These are phyloP conservation scores for Coemansia sp. DNA, from an alignment of 192 early-diverging fungal genomes.

Conservation along the genomic window DNA sequence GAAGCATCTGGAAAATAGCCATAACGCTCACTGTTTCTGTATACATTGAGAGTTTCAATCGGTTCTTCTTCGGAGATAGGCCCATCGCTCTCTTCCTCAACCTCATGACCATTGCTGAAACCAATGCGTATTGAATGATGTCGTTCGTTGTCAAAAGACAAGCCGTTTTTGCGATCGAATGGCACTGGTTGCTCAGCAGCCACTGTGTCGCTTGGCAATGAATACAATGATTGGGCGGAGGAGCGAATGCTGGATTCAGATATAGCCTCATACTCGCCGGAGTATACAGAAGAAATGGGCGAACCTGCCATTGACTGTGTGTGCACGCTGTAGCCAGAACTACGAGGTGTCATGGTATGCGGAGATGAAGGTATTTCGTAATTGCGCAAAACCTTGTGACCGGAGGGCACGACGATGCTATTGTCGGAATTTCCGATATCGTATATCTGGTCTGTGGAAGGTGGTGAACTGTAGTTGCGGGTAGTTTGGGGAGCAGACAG, in stretches of 20 bases:
- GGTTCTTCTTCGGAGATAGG: constrained; percentile 24
- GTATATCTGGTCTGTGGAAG: background rate
- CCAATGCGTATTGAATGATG: background rate
- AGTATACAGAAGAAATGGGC: background rate
- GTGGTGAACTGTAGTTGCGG: background rate
- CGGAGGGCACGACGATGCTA: background rate
- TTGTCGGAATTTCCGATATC: background rate
- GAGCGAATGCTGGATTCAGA: constrained; percentile 1
- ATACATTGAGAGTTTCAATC: background rate
- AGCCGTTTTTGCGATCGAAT: background rate
- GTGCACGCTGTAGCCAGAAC: background rate
- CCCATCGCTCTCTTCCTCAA: background rate
- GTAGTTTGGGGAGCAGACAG: background rate
- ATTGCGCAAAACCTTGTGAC: background rate
- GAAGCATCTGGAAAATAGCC: background rate
- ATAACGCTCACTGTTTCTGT: background rate
- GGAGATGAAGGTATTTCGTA: constrained; percentile 33
- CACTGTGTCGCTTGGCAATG: background rate
- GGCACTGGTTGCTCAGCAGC: background rate
- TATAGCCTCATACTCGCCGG: background rate
- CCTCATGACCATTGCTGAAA: background rate
- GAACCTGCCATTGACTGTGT: background rate
- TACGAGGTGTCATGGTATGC: constrained; percentile 26
- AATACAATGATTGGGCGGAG: background rate
- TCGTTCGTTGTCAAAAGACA: background rate